Percentiles rank a stretch among this genome's conserved stretches.
phyloP scores from a whole-genome alignment of 805 yeast species.

The Ogataea pignaliae region DNA sequence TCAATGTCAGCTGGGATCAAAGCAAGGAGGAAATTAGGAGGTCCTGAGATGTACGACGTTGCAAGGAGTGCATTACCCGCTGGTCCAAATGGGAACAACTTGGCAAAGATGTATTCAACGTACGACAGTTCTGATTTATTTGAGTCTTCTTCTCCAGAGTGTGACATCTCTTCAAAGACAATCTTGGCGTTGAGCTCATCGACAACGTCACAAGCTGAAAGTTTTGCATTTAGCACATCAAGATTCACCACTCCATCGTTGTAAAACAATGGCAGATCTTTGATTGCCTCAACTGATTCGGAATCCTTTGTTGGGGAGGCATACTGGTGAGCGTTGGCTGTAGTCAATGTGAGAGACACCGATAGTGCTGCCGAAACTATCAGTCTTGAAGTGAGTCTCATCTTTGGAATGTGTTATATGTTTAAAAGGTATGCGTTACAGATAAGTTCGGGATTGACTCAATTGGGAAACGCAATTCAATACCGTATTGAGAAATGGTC shows the following conservation, averaged over 20 bases:
- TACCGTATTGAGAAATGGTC: too few relatives aligned
- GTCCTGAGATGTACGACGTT: conserved; percentile 58
- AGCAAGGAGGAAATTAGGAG: conserved; percentile 55
- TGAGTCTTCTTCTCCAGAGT: conserved; percentile 3
- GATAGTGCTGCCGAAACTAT: neutral
- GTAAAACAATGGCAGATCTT: conserved; percentile 18
- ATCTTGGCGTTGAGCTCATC: conserved; percentile 24
- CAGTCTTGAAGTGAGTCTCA: neutral
- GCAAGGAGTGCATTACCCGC: conserved; percentile 61
- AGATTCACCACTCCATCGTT: conserved; percentile 41
- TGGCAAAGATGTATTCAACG: conserved; percentile 37
- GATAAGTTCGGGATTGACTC: too few relatives aligned
- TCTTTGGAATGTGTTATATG: too few relatives aligned
- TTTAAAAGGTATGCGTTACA: too few relatives aligned
- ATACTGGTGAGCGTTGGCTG: neutral
- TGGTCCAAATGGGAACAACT: conserved; percentile 50
- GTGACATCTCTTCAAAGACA: conserved; percentile 32
- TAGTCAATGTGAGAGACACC: neutral
- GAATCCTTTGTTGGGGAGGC: neutral
- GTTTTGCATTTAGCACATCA: conserved; percentile 27
- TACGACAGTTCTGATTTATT: conserved; percentile 12
- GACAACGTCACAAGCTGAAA: conserved; percentile 33
- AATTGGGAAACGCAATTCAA: too few relatives aligned
- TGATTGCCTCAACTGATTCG: neutral
- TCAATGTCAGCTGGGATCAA: conserved; percentile 54